Percentiles rank a stretch among this genome's conserved stretches.
phyloP scores from a whole-genome alignment of 1,284 basidiomycete genomes.

The Heterobasidion occidentale region DNA sequence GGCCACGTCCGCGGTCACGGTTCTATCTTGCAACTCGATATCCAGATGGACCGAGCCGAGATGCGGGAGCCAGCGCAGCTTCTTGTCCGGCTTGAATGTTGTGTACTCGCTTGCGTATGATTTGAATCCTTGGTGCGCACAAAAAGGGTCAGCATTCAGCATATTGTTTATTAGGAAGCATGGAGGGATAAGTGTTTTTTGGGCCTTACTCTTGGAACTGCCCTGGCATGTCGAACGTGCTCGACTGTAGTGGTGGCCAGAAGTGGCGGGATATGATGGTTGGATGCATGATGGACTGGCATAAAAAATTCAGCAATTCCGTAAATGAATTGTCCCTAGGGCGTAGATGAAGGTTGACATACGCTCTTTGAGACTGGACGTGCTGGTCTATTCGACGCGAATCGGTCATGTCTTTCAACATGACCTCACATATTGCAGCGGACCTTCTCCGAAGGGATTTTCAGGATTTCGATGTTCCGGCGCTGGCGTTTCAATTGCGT shows the following conservation, averaged over 20 bases:
- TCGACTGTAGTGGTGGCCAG: constrained; percentile 80
- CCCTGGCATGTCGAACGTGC: constrained; percentile 72
- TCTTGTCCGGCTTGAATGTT: constrained; percentile 85
- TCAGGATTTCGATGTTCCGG: no score
- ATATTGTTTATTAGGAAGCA: constrained; percentile 1
- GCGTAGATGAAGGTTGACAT: no score
- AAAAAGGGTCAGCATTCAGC: neutral
- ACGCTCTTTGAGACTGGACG: no score
- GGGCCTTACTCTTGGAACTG: constrained; percentile 66
- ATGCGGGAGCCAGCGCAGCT: constrained; percentile 79
- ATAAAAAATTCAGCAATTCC: constrained; percentile 2
- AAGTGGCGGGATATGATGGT: constrained; percentile 89
- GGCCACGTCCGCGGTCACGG: constrained; percentile 67
- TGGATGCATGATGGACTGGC: constrained; percentile 68
- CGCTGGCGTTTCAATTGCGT: no score
- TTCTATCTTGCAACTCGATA: constrained; percentile 75
- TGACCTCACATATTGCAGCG: no score
- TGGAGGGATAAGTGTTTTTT: neutral
- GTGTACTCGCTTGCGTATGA: constrained; percentile 72
- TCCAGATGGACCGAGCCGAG: constrained; percentile 77
- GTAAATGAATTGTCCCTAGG: no score
- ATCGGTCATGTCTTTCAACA: no score
- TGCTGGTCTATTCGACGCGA: no score
- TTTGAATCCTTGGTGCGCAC: constrained; percentile 49
- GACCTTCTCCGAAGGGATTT: no score